A percentile compares a stretch with the other conserved stretches of the same genome.
These are phyloP conservation scores for Dimargaris cristalligena DNA, from an alignment of 192 early-diverging fungal species.

Conservation along the genomic window DNA sequence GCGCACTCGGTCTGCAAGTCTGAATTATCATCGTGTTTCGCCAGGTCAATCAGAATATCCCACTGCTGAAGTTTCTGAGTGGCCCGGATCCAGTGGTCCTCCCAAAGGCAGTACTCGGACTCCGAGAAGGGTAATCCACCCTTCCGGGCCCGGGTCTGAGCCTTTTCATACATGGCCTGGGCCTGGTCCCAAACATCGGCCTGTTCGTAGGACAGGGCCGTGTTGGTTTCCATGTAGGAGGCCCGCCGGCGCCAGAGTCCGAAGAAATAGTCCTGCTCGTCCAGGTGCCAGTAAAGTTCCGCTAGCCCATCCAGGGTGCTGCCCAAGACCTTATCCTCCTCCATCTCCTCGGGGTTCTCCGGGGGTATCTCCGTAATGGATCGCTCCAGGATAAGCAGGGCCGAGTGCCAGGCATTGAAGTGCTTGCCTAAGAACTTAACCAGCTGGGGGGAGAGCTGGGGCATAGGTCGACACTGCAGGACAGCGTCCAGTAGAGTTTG, in stretches of 20 bases:
- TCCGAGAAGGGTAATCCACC: constrained; percentile 79
- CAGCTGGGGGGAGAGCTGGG: constrained; percentile 82
- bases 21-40: constrained; percentile 72
- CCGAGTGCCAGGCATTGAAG: constrained; percentile 84
- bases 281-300: constrained; percentile 65
- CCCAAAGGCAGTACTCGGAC: constrained; percentile 93
- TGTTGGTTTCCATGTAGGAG: constrained; percentile 82
- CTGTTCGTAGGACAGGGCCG: constrained; percentile 92
- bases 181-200: constrained; percentile 83
- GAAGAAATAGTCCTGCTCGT: constrained; percentile 84
- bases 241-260: constrained; percentile 84
- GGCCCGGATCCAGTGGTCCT: constrained; percentile 87
- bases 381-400: constrained; percentile 64
- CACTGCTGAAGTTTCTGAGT: constrained; percentile 89
- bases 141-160: constrained; percentile 77
- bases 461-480: constrained; percentile 45
- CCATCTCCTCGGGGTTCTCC: constrained; percentile 28
- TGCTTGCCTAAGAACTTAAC: constrained; percentile 82
- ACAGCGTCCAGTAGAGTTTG: constrained; percentile 82
- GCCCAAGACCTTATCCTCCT: constrained; percentile 76
- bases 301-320: constrained; percentile 78
- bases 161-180: constrained; percentile 79
- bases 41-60: constrained; percentile 88
- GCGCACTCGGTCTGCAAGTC: constrained; percentile 81
- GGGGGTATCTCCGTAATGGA: constrained; percentile 18